phyloP scores from a whole-genome alignment of 192 early-diverging fungal species.

The Polychytrium aggregatum region DNA sequence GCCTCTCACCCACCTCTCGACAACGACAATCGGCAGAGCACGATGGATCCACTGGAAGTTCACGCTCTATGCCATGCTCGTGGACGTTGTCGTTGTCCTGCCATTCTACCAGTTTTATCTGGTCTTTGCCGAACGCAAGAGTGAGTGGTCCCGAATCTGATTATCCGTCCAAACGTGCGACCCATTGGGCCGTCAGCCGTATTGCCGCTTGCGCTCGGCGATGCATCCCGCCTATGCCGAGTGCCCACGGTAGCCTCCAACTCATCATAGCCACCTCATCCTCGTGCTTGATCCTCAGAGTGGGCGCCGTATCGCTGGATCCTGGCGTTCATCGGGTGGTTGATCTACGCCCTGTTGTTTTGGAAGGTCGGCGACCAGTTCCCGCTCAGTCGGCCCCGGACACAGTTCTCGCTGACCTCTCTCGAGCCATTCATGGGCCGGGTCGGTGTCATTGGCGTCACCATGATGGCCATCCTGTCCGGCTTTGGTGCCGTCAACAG shows the following conservation, averaged over 20 bases:
- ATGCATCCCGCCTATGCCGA: no score
- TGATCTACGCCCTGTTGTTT: no score
- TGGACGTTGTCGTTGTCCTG: conserved; percentile 57
- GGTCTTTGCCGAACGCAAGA: conserved; percentile 30
- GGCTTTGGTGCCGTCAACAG: conserved; percentile 91
- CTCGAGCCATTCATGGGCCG: conserved; percentile 66
- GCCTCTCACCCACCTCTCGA: neutral
- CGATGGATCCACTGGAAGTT: conserved; percentile 69
- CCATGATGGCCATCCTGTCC: conserved; percentile 83
- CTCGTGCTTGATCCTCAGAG: no score
- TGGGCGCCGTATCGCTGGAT: no score
- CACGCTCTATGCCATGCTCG: conserved; percentile 53
- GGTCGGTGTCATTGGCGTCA: conserved; percentile 82
- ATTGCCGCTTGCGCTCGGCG: no score
- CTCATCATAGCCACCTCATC: no score
- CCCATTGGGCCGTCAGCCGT: no score
- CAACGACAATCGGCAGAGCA: conserved; percentile 25
- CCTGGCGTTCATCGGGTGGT: no score
- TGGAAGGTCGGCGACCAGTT: no score
- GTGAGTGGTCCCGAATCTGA: neutral
- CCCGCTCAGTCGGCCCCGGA: no score
- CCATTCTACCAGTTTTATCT: conserved; percentile 68
- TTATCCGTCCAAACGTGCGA: neutral
- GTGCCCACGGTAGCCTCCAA: no score
- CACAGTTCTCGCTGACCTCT: no score